Evolutionary conservation across 2,329 filamentous ascomycete genomes (phyloP), one percentile per base, ranked within the genome.

Genomic region (Pseudogymnoascus sp.): DNA sequence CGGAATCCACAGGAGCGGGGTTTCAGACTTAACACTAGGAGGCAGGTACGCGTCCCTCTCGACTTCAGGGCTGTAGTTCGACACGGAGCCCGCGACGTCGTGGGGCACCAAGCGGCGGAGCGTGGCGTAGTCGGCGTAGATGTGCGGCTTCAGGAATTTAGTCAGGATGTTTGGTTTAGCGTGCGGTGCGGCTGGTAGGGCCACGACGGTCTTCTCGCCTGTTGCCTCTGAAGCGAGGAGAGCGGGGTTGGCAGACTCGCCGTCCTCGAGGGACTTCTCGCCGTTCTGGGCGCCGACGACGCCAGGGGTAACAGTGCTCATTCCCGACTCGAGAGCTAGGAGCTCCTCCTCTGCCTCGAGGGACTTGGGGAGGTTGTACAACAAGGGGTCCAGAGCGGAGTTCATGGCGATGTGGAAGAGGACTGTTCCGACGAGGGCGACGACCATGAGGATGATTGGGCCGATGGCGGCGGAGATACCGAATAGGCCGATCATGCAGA

Each of bases 401-500:
- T 89, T 88, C 61, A 96, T 79, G 3, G 83, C 84, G 46, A 91
- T 71, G 73, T 96, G 90, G 75, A 91, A 91, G 18, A 96, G 79
- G 1, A 86, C 76, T 1, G 89, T 89, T 74, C 93, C 89, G 68
- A 96, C 71, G 21, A 95, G 78, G 75, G 91, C 88, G 62, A 88
- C 77, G 59, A 93, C 81, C 86, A 93, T 92, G 59, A 95, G 77
- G 28, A 92, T 78, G 70, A 93, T 74, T 0, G 91, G 90, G 0
- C 87, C 88, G 16, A 87, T 78, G 0, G 86, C 84, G 1, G 81
- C 77, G 5, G 84, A 86, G 60, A 93, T 85, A 61, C 83, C 89
- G 69, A 97, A 93, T 2, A 97, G 81, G 60, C 92, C 93, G 67
- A 96, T 88, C 72, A 97, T 80, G 74, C 91, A 95, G 31, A 93